Percentiles rank a stretch among this genome's conserved stretches.
phyloP scores from a whole-genome alignment of 352 stramenopile species.

The Aphanomyces astaci region DNA sequence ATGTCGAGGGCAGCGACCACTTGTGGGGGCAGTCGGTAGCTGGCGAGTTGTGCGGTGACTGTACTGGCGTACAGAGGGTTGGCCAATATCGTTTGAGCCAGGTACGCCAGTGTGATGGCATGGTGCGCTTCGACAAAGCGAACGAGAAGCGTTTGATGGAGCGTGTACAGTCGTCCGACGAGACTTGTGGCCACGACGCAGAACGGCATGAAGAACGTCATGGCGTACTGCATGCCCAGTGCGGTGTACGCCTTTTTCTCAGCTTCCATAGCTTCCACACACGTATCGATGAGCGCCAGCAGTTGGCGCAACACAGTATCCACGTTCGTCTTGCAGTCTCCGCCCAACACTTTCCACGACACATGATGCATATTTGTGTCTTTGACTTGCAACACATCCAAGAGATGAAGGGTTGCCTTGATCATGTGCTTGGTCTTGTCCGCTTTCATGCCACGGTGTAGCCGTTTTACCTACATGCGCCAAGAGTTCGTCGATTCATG shows the following conservation, averaged over 20 bases:
- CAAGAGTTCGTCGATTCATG: neutral
- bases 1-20: constrained; percentile 47
- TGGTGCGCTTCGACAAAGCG: constrained; percentile 57
- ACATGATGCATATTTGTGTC: constrained; percentile 50
- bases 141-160: constrained; percentile 57
- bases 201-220: constrained; percentile 86
- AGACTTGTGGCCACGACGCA: constrained; percentile 70
- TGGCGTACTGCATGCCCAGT: constrained; percentile 60
- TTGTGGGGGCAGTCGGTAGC: constrained; percentile 46
- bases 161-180: constrained; percentile 45
- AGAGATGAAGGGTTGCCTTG: constrained; percentile 31
- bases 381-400: constrained; percentile 41
- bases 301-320: constrained; percentile 47
- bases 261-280: constrained; percentile 34
- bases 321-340: constrained; percentile 46
- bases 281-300: constrained; percentile 20
- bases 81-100: constrained; percentile 70
- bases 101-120: constrained; percentile 56
- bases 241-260: constrained; percentile 71
- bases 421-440: constrained; percentile 36
- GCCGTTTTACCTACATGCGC: constrained; percentile 50
- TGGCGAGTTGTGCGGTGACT: constrained; percentile 58
- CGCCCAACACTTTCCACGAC: constrained; percentile 60
- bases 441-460: constrained; percentile 41
- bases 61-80: constrained; percentile 69